Base-by-base conservation (phyloP, 305 asterid genomes). In the Plantago lanceolata region DNA sequence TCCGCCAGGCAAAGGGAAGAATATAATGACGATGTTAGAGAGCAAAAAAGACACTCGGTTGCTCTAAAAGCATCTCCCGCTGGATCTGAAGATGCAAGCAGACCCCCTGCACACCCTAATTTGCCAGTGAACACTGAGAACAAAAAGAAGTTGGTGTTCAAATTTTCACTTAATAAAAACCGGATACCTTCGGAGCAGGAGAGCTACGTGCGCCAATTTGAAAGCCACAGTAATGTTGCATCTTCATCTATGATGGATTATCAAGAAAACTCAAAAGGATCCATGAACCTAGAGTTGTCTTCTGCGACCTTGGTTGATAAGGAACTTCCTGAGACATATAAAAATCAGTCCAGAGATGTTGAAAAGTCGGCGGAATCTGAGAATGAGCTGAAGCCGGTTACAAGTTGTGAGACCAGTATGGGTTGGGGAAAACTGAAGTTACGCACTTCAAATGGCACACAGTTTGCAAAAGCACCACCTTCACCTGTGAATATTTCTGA, bases 131-230 rank as follows among this genome's bases (percentile, higher is more conserved):
- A 66, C 68, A 72, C 59, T 48, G 91, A 75, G 68, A 82, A 78
- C 76, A 85, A 76, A 81, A 87, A 79, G 79, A 82, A 78, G 65
- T 73, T 92, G 84, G 84, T 89, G 57, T 20, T 92, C 68, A 89
- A 75, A 74, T 70, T 92, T 71, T 81, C 94, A 50, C 68, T 92
- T 57, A 70, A 77, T 58, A 40, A 40, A 40, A 80, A 73, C 62
- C 70, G 80, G 28, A 67, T 76, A 48, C 70, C 82, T 62, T 60
- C 71, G 61, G 64, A 51, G 49, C 72, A 84, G 2, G 85, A 82
- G 75, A 75, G 47, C 70, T 56, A 59, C 37, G 69, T 57, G 48
- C 75, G 65, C 56, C 75, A 63, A 68, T 72, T 66, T 68, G 82
- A 71, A 50, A 68, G 73, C 71, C 81, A 81, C 73, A 65, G 73